Base-by-base conservation (phyloP, 2,329 filamentous ascomycete genomes). In the Diaporthe amygdali region DNA sequence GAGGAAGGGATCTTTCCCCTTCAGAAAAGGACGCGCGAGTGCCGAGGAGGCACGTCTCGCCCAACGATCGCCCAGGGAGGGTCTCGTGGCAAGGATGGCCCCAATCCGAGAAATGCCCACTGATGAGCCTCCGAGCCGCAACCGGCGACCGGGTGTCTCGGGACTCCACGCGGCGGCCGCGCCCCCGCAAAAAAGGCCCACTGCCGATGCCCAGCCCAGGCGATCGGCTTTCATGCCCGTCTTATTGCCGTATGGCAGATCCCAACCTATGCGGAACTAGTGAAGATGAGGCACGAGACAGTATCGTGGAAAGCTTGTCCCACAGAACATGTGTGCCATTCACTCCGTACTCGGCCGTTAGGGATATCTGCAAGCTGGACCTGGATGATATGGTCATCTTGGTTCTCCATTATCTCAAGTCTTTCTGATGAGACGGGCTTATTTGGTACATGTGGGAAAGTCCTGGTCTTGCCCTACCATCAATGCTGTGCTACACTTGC, bases 221-320 rank as follows among this genome's bases (percentile, higher is more conserved):
- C 5, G n/a, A 55, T 22, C 32, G 22, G 34, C 22, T 10, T 17
- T n/a, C 46, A 54, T 5, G 49, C 37, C 63, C 46, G 44, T 52
- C 63, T 66, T 66, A 54, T 54, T 66, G 63, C 63, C 56, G 56
- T 20, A n/a, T n/a, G n/a, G n/a, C n/a, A n/a, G n/a, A n/a, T n/a
- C n/a, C n/a, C n/a, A n/a, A n/a, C n/a, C n/a, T n/a, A n/a, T n/a
- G n/a, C n/a, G n/a, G n/a, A n/a, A n/a, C n/a, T n/a, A n/a, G n/a
- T n/a, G n/a, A n/a, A n/a, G n/a, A n/a, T n/a, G n/a, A n/a, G n/a
- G n/a, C n/a, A n/a, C n/a, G n/a, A n/a, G n/a, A n/a, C n/a, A n/a
- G n/a, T n/a, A n/a, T n/a, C n/a, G n/a, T n/a, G n/a, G n/a, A n/a
- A 10, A 22, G 12, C 6, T 52, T 52, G 10, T 15, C 25, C 30